Percentiles rank a stretch among this genome's conserved stretches.
Conservation (phyloP, 1,284 basidiomycete species). For the Cryptococcus hybrid region DNA sequence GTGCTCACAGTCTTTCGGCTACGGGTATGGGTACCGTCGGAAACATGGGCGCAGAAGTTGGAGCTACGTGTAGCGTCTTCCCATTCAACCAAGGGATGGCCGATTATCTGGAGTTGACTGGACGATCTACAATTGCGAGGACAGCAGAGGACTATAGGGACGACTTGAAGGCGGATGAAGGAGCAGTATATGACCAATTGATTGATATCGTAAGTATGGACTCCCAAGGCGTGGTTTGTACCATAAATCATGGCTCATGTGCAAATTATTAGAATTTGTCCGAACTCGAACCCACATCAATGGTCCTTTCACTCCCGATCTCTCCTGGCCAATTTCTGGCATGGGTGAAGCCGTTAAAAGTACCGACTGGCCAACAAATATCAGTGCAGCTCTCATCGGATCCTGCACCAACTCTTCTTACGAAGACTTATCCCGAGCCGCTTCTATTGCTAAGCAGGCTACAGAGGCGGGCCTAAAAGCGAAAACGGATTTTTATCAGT, state of each 20-base stretch:
- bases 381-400: slow-evolving; percentile 88
- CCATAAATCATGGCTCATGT: neutral
- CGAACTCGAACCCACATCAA: slow-evolving; percentile 98
- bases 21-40: slow-evolving; percentile 93
- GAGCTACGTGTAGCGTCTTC: slow-evolving; percentile 97
- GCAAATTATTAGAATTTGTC: slow-evolving; percentile 67
- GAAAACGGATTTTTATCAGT: slow-evolving; percentile 87
- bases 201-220: slow-evolving; percentile 64
- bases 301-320: slow-evolving; percentile 96
- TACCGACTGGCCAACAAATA: slow-evolving; percentile 87
- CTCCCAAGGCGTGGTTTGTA: neutral
- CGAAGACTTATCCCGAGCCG: slow-evolving; percentile 99
- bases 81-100: slow-evolving; percentile 91
- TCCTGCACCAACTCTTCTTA: slow-evolving; percentile 99
- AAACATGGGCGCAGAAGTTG: slow-evolving; percentile 99
- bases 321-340: slow-evolving; percentile 94
- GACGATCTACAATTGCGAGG: slow-evolving; percentile 78
- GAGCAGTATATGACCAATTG: slow-evolving; percentile 92
- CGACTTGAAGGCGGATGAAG: slow-evolving; percentile 79
- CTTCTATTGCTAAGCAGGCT: slow-evolving; percentile 80
- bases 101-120: slow-evolving; percentile 85
- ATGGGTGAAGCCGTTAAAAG: slow-evolving; percentile 80
- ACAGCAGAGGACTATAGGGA: slow-evolving; percentile 85
- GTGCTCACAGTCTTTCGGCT: slow-evolving; percentile 85
- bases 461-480: slow-evolving; percentile 65